Evolutionary conservation across 768 basidiomycete genomes (phyloP), one percentile per base, ranked within the genome.

Genomic region (Gymnopilus dilepis): DNA sequence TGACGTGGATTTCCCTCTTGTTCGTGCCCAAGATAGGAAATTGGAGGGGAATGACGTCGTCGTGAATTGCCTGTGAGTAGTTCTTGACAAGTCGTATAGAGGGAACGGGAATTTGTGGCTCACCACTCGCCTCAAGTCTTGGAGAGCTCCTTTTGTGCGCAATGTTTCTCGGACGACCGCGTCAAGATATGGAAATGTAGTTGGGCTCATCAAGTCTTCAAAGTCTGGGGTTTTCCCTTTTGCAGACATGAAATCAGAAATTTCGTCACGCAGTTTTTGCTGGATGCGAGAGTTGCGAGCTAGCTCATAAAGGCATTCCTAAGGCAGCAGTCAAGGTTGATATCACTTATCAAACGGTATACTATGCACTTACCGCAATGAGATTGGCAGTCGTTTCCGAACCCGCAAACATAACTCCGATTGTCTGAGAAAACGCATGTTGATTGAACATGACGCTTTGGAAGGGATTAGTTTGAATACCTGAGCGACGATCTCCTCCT

Each of bases 21-120:
- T 37, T 56, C 34, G 54, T 17, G 24, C 54, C 54, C 13, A 19
- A 22, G 24, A 56, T 56, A 21, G 54, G 54, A 41, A 56, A 56
- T 28, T 56, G 54, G 19, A 56, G 54, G 17, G 54, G 54, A 41
- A 56, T 56, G 22, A 56, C 21, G 38, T 56, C 54, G 38, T 56
- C 54, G 24, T 56, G 34, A 22, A 56, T 5, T 22, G 54, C 54
- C 54, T 56, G 19, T 54, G 34, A 37, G 34, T 37, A 37, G 34
- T 37, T 3, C 15, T 37, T 9, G 9, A 15, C 3, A 37, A n/a
- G 52, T 54, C 13, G 33, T 19, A 37, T 54, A 11, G 37, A 43
- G 15, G 42, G 17, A 19, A 37, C n/a, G 4, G 8, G 24, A 21
- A n/a, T n/a, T n/a, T 2, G 11, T 1, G 4, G 19, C 12, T 37